Percentiles rank a stretch among this genome's conserved stretches.
phyloP scores from a whole-genome alignment of 2,329 filamentous ascomycete species.

The Ophiocordyceps polyrhachis-furcata region DNA sequence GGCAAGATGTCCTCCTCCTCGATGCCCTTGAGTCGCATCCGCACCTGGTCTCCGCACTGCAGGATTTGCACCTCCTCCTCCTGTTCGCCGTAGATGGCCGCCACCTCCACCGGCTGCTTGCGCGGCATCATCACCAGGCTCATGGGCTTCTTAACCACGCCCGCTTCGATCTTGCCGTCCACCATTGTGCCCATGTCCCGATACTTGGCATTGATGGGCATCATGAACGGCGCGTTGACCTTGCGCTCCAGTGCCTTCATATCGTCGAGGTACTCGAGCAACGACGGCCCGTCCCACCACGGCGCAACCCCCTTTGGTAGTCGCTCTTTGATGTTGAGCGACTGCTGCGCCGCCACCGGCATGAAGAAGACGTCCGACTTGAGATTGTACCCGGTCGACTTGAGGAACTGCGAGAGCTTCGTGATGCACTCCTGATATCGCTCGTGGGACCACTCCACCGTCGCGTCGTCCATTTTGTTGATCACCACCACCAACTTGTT shows the following conservation, averaged over 20 bases:
- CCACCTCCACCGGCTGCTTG: constrained; percentile 58
- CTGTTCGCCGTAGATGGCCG: constrained; percentile 83
- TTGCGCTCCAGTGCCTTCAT: constrained; percentile 92
- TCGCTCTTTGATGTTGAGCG: constrained; percentile 72
- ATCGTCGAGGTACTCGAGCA: constrained; percentile 86
- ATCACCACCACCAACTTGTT: constrained; percentile 89
- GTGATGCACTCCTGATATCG: constrained; percentile 84
- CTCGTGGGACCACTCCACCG: constrained; percentile 87
- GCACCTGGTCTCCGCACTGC: constrained; percentile 87
- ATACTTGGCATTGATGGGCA: constrained; percentile 93
- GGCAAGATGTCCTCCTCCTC: constrained; percentile 96
- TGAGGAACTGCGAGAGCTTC: constrained; percentile 76
- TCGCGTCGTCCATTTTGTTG: constrained; percentile 99
- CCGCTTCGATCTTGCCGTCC: constrained; percentile 92
- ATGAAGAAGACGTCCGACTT: constrained; percentile 91
- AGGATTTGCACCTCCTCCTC: constrained; percentile 75
- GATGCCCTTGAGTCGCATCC: constrained; percentile 76
- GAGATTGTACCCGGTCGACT: constrained; percentile 81
- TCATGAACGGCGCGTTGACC: constrained; percentile 97
- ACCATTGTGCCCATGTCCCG: constrained; percentile 94
- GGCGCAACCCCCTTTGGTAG: constrained; percentile 57
- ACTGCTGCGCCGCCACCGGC: constrained; percentile 83
- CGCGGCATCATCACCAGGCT: constrained; percentile 91
- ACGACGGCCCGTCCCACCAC: constrained; percentile 78
- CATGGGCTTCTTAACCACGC: constrained; percentile 80